These are phyloP conservation scores for Ceratocystis variospora DNA, from an alignment of 2,329 filamentous ascomycete species.

Conservation along the genomic window DNA sequence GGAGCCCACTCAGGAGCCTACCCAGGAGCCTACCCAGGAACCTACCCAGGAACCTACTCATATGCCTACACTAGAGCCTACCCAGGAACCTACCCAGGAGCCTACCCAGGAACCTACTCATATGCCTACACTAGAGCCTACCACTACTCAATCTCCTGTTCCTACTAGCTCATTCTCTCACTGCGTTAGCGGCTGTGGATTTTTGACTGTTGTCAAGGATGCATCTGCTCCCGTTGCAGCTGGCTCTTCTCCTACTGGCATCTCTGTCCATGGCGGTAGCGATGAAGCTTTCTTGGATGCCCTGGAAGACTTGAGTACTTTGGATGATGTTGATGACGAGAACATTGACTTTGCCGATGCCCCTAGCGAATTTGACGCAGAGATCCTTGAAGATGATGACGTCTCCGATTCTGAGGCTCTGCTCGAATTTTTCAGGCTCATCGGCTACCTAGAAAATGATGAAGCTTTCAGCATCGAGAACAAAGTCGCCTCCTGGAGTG, in stretches of 20 bases:
- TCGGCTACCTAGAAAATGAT: not conserved
- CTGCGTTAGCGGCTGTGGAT: not conserved
- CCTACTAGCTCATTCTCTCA: not conserved
- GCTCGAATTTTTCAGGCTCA: too few species aligned
- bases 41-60: not conserved
- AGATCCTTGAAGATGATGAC: not conserved
- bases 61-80: not conserved
- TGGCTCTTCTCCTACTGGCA: not conserved
- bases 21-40: not conserved
- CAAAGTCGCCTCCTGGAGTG: too few species aligned
- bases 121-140: not conserved
- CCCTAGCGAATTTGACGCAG: not conserved
- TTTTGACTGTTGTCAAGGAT: not conserved
- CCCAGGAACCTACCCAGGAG: not conserved
- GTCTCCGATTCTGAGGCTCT: not conserved
- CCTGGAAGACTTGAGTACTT: too few species aligned
- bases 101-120: not conserved
- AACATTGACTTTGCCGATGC: not conserved
- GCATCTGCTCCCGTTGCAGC: conserved; percentile 5
- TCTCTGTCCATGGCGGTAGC: too few species aligned
- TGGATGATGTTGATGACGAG: not conserved
- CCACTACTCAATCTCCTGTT: not conserved
- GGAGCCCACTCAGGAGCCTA: not conserved
- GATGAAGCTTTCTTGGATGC: too few species aligned
- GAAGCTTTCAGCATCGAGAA: not conserved